Evolutionary conservation across 345 rosid genomes (phyloP).

Genomic region (Toxicodendron radicans): DNA sequence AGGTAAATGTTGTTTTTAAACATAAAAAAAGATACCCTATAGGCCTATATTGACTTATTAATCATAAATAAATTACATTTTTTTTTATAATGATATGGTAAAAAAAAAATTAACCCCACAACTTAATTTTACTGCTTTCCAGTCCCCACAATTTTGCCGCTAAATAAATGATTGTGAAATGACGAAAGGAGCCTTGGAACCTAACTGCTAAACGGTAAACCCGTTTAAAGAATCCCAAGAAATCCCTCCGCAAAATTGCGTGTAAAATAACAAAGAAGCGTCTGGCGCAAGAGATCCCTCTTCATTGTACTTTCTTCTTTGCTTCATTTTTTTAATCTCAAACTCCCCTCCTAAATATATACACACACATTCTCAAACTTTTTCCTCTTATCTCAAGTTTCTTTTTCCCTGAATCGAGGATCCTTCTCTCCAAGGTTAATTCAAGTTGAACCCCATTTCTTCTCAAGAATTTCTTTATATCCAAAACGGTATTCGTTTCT

Average conservation of each 20-base stretch:
- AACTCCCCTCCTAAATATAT: neutral
- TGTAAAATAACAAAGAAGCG: constrained; percentile 32
- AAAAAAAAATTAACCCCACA: too few relatives aligned
- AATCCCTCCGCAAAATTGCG: constrained; percentile 24
- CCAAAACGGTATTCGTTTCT: neutral
- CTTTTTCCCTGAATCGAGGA: constrained; percentile 26
- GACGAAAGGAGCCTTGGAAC: constrained; percentile 13
- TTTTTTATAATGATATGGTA: too few relatives aligned
- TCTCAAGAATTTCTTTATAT: constrained; percentile 13
- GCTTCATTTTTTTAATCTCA: neutral
- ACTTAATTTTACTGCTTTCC: too few relatives aligned
- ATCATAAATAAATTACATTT: too few relatives aligned
- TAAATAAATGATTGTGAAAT: neutral
- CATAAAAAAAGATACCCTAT: too few relatives aligned
- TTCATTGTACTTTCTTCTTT: too few relatives aligned
- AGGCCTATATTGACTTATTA: too few relatives aligned
- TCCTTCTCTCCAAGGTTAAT: constrained; percentile 25
- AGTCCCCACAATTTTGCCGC: neutral
- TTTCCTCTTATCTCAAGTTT: constrained; percentile 34
- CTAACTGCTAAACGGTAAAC: constrained; percentile 23
- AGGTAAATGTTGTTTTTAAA: too few relatives aligned
- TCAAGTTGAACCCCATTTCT: constrained; percentile 10
- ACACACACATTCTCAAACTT: neutral
- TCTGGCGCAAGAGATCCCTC: constrained; percentile 50
- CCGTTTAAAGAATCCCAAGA: constrained; percentile 29